Evolutionary conservation across 345 rosid species (phyloP).

Genomic region (Corymbia maculata): DNA sequence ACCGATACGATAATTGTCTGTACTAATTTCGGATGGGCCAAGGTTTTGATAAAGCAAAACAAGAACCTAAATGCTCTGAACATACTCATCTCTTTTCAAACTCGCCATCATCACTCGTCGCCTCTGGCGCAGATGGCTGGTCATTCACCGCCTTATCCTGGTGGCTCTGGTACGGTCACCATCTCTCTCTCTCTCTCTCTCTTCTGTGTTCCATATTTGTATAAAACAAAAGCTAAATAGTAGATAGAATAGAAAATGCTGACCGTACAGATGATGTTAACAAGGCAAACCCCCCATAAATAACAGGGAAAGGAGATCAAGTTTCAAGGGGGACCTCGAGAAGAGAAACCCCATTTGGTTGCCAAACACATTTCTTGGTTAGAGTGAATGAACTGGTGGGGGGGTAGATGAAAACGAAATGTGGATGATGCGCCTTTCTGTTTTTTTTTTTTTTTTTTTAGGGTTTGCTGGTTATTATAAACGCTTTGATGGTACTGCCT

Average conservation of each 20-base stretch:
- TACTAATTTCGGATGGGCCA: background rate
- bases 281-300: background rate
- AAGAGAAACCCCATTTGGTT: background rate
- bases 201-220: background rate
- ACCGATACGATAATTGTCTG: background rate
- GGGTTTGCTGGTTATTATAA: background rate
- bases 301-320: background rate
- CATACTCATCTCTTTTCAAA: background rate
- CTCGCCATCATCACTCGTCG: background rate
- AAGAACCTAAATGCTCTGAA: background rate
- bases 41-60: background rate
- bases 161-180: background rate
- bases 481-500: background rate
- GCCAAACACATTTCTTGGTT: background rate
- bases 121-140: background rate
- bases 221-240: background rate
- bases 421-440: background rate
- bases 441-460: background rate
- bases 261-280: background rate
- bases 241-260: background rate
- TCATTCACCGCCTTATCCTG: background rate
- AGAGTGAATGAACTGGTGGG: background rate
- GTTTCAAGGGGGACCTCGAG: background rate
- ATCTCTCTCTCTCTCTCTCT: background rate
- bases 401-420: background rate